Conservation (phyloP, 164 flowering plant genomes). For the Stephania yunnanensis region DNA sequence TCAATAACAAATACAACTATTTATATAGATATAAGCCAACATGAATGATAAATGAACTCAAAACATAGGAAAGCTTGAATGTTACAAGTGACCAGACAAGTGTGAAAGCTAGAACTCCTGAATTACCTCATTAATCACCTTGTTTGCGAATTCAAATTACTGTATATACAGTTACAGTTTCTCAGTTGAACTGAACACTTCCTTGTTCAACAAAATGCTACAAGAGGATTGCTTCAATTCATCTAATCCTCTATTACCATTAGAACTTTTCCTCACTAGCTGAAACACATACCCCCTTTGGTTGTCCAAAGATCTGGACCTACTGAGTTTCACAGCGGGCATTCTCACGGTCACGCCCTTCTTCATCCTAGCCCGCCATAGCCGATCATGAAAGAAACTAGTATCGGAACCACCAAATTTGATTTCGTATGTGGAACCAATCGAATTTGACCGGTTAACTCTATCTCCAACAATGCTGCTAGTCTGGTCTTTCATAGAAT, state of each 20-base stretch:
- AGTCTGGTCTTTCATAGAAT: constrained; percentile 9
- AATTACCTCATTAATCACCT: constrained; percentile 4
- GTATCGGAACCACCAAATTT: constrained; percentile 7
- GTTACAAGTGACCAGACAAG: background rate
- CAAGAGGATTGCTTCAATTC: constrained; percentile 13
- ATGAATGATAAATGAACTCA: background rate
- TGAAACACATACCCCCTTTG: constrained; percentile 24
- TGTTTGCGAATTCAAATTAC: background rate
- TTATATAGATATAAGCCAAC: background rate
- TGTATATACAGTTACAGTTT: background rate
- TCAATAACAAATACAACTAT: no score
- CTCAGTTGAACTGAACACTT: background rate
- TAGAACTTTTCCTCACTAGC: constrained; percentile 13
- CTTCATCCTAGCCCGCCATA: constrained; percentile 10
- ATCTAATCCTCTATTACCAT: constrained; percentile 5
- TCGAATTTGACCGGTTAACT: constrained; percentile 38
- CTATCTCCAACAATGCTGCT: constrained; percentile 9
- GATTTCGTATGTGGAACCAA: constrained; percentile 38
- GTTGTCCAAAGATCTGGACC: constrained; percentile 50
- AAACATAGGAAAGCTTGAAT: background rate
- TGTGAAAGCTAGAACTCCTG: background rate
- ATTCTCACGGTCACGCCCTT: constrained; percentile 29
- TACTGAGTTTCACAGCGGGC: constrained; percentile 36
- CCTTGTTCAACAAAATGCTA: background rate
- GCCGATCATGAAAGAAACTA: background rate